These are phyloP conservation scores for Cercis canadensis DNA, from an alignment of 306 rosid genomes.

Conservation along the genomic window DNA sequence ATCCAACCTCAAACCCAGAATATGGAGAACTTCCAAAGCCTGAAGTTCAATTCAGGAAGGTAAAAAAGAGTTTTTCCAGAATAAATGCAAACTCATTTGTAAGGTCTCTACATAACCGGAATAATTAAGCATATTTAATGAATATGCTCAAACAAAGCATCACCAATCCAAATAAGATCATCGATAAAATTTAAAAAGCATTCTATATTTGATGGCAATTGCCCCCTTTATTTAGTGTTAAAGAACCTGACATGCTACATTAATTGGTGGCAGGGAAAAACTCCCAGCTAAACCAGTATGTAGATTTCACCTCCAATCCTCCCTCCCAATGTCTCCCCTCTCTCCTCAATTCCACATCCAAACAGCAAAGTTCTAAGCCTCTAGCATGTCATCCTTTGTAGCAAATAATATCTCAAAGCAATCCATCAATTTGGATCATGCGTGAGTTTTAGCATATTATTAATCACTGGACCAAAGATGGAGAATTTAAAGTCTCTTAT, in stretches of 20 bases:
- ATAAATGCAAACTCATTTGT: not conserved
- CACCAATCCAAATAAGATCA: conserved; percentile 5
- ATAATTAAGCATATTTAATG: not conserved
- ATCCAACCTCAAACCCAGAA: conserved; percentile 11
- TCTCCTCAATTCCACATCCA: no score
- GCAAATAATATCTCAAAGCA: no score
- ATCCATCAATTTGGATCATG: no score
- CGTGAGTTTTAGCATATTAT: not conserved
- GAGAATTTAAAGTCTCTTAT: conserved; percentile 3
- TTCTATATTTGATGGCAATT: not conserved
- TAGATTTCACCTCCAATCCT: no score
- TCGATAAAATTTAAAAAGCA: no score
- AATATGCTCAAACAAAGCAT: not conserved
- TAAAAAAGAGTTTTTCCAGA: not conserved
- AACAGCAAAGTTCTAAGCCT: no score
- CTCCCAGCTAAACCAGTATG: not conserved
- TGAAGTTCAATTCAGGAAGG: not conserved
- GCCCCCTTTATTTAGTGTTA: not conserved
- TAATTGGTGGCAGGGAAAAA: not conserved
- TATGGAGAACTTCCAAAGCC: conserved; percentile 17
- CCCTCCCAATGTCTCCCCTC: no score
- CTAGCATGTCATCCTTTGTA: no score
- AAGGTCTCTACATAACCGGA: conserved; percentile 3
- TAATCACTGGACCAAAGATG: not conserved
- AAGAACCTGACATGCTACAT: no score